Base-by-base conservation (phyloP, 2,329 filamentous ascomycete species). In the Amylocarpus encephaloides region DNA sequence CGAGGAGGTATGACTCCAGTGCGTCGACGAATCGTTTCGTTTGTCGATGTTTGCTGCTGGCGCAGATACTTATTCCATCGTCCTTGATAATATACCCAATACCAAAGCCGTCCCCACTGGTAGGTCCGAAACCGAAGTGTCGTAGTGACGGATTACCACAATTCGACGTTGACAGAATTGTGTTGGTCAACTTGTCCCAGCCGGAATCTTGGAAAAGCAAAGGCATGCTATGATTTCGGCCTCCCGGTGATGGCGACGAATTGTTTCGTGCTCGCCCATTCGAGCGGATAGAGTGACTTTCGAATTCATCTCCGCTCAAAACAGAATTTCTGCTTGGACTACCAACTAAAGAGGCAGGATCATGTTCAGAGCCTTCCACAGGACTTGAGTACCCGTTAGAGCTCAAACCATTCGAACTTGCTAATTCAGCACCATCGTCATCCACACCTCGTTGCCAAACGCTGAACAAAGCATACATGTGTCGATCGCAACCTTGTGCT, bases 51-150 rank as follows among this genome's bases (percentile, higher is more conserved):
- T 96, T 96, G 63, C 86, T 93, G 12, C 85, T 87, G 0, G 91
- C 90, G 68, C 93, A 97, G 54, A 98, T 92, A 42, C 85, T 89
- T 53, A 97, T 87, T 43, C 82, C 79, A 46, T 93, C 88, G 59
- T 94, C 89, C 70, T 98, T 98, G 78, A 98, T 96, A 63, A 98
- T 97, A 72, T 98, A 98, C 2, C 93, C 93, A 49, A 98, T 96
- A 29, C 93, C 93, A 64, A 97, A 97, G 0, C 93, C 93, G 58
- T 96, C 90, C 2, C 84, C 92, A 0, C 88, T 92, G 0, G 92
- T 95, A 1, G 93, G 93, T 0, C 93, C 93, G 66, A 98, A 98
- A 3, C 93, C 93, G 62, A 98, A 98, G 62, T 97, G 92, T 1
- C 93, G 83, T 15, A 98, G 81, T 0, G 86, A 89, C 0, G 93